Evolutionary conservation across 345 rosid species (phyloP).

Genomic region (Raphanus raphanistrum): DNA sequence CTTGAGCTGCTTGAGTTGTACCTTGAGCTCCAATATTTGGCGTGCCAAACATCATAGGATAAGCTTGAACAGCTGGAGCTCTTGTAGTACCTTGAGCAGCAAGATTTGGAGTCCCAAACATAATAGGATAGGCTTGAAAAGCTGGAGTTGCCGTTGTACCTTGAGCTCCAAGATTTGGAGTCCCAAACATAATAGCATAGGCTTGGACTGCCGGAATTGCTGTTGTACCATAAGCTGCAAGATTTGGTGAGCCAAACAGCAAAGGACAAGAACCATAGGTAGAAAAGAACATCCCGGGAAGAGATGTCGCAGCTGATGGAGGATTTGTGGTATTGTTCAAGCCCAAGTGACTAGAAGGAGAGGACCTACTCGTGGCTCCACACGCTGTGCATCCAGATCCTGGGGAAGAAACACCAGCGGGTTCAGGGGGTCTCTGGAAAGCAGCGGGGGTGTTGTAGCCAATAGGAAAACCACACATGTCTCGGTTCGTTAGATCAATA

Average conservation of each 20-base stretch:
- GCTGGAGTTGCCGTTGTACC: not conserved
- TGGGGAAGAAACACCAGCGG: conserved; percentile 11
- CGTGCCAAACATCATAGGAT: conserved; percentile 2
- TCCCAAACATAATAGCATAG: not conserved
- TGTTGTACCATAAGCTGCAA: not conserved
- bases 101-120: not conserved
- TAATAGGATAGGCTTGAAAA: not conserved
- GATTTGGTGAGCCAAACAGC: not conserved
- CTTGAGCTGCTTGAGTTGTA: not conserved
- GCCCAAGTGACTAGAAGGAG: not conserved
- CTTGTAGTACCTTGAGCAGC: not conserved
- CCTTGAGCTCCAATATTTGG: not conserved
- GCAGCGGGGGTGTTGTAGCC: not conserved
- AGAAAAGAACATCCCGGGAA: not conserved
- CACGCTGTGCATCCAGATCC: conserved; percentile 24
- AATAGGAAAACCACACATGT: not conserved
- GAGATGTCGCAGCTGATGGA: conserved; percentile 16
- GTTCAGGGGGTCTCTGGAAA: not conserved
- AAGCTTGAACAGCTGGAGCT: not conserved
- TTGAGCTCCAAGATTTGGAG: not conserved
- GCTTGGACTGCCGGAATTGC: not conserved
- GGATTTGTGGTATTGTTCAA: not conserved
- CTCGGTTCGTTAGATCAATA: not conserved
- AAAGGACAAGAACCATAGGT: not conserved
- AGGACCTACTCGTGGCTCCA: conserved; percentile 29